Percentiles rank a stretch among this genome's conserved stretches.
Conservation (phyloP, 1,284 basidiomycete genomes). For the Moesziomyces sp. region DNA sequence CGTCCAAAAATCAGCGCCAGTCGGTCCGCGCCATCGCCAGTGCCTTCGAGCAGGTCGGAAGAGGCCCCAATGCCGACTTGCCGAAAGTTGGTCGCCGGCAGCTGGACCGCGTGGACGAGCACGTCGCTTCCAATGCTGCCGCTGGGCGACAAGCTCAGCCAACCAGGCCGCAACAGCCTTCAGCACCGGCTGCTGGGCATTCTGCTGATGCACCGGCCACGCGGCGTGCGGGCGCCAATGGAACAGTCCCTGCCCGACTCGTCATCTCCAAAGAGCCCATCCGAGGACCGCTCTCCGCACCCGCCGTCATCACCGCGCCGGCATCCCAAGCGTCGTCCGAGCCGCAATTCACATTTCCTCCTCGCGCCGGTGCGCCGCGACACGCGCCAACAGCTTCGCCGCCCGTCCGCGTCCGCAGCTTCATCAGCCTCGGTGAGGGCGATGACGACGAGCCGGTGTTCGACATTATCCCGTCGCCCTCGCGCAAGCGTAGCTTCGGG, state of each 20-base stretch:
- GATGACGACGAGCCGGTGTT: conserved; percentile 37
- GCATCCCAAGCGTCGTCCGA: conserved; percentile 1
- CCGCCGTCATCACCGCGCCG: conserved; percentile 10
- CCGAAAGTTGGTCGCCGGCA: conserved; percentile 2
- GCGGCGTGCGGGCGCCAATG: neutral
- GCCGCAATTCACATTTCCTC: conserved; percentile 26
- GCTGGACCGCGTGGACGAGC: conserved; percentile 19
- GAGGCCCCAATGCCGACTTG: conserved; percentile 1
- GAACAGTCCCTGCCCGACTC: conserved; percentile 5
- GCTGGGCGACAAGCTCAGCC: neutral
- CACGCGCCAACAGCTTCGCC: conserved; percentile 4
- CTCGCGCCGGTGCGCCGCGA: conserved; percentile 4
- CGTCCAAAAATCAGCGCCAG: conserved; percentile 16
- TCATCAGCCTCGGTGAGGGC: conserved; percentile 12
- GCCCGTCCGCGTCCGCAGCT: conserved; percentile 10
- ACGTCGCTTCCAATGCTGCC: neutral
- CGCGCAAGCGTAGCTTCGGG: conserved; percentile 17
- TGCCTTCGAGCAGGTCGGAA: conserved; percentile 15
- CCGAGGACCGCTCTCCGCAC: conserved; percentile 22
- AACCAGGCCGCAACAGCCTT: neutral
- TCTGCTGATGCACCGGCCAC: neutral
- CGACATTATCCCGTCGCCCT: conserved; percentile 37
- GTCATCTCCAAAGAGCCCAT: conserved; percentile 20
- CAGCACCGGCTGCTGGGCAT: neutral
- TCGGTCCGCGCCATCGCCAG: conserved; percentile 34